Conservation (phyloP, 2,329 filamentous ascomycete genomes). For the Fusarium avenaceum region DNA sequence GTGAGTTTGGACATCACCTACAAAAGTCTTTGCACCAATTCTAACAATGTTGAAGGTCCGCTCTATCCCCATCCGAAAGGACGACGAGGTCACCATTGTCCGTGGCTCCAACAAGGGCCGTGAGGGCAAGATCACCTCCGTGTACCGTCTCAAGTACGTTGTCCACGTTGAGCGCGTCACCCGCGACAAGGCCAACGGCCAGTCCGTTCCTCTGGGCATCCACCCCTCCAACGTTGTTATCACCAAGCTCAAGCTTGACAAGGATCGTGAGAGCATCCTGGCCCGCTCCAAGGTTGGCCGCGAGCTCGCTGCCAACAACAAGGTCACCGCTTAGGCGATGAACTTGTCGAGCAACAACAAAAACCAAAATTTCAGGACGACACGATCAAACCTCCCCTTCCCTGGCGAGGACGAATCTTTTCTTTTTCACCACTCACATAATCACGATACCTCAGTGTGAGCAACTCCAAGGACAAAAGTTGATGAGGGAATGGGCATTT, state of each 20-base stretch:
- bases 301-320: conserved; percentile 80
- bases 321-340: conserved; percentile 68
- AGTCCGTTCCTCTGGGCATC: conserved; percentile 94
- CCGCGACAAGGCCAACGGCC: conserved; percentile 97
- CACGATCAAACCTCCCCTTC: conserved; percentile 41
- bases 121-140: conserved; percentile 97
- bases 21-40: neutral
- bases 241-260: conserved; percentile 98
- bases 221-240: conserved; percentile 97
- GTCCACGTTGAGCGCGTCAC: conserved; percentile 97
- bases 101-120: conserved; percentile 96
- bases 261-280: conserved; percentile 90
- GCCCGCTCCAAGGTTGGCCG: conserved; percentile 86
- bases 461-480: conserved; percentile 46
- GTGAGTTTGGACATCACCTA: conserved; percentile 66
- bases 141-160: conserved; percentile 98
- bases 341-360: conserved; percentile 43
- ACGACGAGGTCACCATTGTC: conserved; percentile 93
- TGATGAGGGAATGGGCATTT: conserved; percentile 54
- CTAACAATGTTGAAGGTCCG: conserved; percentile 77
- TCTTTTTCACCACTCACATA: conserved; percentile 37
- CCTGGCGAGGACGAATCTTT: conserved; percentile 42
- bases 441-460: conserved; percentile 28
- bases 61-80: conserved; percentile 97
- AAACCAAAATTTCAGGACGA: conserved; percentile 37